A percentile compares a stretch with the other conserved stretches of the same genome.
Evolutionary conservation across 176 grass and related monocot species (phyloP).

Genomic region (Dactylis glomerata): DNA sequence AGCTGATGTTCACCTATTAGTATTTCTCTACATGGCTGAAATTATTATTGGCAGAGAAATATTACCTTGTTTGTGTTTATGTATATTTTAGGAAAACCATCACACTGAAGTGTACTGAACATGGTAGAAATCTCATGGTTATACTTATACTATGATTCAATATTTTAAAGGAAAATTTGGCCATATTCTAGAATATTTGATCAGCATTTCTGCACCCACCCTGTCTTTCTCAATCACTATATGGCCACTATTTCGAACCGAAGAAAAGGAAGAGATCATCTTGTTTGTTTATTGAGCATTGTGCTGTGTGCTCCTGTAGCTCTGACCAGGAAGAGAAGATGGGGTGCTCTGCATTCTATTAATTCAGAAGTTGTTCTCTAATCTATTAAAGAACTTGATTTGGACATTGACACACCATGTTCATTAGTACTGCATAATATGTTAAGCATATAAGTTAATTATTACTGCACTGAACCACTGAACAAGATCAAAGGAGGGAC

Average conservation of each 20-base stretch:
- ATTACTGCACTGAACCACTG: slow-evolving; percentile 38
- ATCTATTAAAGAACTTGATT: too few species aligned
- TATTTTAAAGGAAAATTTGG: neutral
- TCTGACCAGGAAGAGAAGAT: neutral
- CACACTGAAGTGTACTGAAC: neutral
- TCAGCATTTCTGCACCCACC: too few species aligned
- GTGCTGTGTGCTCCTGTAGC: neutral
- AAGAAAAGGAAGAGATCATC: neutral
- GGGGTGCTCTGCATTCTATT: neutral
- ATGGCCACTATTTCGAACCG: neutral
- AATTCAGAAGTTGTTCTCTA: too few species aligned
- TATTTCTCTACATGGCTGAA: too few species aligned
- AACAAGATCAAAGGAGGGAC: slow-evolving; percentile 66
- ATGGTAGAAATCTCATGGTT: neutral
- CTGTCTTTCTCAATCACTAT: too few species aligned
- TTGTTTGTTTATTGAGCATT: neutral
- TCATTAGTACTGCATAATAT: neutral
- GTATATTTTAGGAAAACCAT: too few species aligned
- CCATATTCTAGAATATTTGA: neutral
- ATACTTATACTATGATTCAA: neutral
- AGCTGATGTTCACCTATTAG: too few species aligned
- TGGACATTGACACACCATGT: too few species aligned
- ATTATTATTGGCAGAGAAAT: too few species aligned
- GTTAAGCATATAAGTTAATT: too few species aligned
- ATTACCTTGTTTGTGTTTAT: too few species aligned